Evolutionary conservation across 495 filamentous ascomycete genomes (phyloP).

Genomic region (Trichocladium uniseriatum): DNA sequence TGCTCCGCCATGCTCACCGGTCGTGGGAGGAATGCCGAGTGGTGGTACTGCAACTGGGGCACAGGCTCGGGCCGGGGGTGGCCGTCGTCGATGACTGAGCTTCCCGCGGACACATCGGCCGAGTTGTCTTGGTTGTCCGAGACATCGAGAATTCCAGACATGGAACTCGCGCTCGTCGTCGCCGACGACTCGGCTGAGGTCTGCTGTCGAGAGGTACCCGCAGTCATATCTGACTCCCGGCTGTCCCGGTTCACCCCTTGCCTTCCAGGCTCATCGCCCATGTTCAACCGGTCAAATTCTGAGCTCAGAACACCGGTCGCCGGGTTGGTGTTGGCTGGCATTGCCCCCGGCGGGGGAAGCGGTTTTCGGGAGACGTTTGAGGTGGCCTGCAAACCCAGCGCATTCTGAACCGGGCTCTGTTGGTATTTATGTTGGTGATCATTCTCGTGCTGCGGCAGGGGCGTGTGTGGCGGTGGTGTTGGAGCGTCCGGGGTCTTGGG

Average conservation of each 20-base stretch:
- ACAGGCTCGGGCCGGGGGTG: constrained; percentile 31
- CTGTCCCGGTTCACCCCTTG: constrained; percentile 36
- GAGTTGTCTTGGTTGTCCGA: constrained; percentile 32
- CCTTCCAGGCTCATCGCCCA: constrained; percentile 23
- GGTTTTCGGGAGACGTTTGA: constrained; percentile 9
- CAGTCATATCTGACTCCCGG: constrained; percentile 39
- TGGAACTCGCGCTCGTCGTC: constrained; percentile 42
- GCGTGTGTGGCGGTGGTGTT: constrained; percentile 31
- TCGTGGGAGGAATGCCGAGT: constrained; percentile 35
- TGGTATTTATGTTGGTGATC: neutral
- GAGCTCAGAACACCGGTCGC: constrained; percentile 10
- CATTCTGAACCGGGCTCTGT: constrained; percentile 3
- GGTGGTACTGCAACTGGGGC: constrained; percentile 49
- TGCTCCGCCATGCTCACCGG: constrained; percentile 30
- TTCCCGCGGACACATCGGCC: constrained; percentile 33
- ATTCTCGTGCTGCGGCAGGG: constrained; percentile 17
- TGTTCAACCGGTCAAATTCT: constrained; percentile 27
- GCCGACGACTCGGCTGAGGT: constrained; percentile 37
- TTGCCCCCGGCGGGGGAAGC: neutral
- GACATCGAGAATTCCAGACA: constrained; percentile 38
- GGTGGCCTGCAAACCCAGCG: neutral
- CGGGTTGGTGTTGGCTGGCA: neutral
- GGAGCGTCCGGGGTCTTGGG: constrained; percentile 30
- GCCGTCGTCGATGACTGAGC: constrained; percentile 32
- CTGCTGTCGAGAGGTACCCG: constrained; percentile 36